These are phyloP conservation scores for Rhodotorula sp. DNA, from an alignment of 1,284 basidiomycete species.

Conservation along the genomic window DNA sequence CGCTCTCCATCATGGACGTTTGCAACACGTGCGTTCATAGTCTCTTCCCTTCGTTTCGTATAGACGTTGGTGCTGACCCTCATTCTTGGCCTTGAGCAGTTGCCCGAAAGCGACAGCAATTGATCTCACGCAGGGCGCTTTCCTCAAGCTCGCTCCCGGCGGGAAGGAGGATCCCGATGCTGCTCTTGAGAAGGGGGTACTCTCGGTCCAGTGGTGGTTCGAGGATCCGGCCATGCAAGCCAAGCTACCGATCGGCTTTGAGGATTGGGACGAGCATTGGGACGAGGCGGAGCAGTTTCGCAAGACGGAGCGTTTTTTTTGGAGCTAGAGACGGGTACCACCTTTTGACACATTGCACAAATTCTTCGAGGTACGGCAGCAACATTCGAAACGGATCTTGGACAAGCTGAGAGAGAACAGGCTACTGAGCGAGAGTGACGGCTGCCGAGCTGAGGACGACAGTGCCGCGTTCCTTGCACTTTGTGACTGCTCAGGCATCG, in stretches of 20 bases:
- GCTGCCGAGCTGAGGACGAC: conserved; percentile 71
- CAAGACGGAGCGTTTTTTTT: neutral
- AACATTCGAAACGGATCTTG: neutral
- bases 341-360: neutral
- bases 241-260: neutral
- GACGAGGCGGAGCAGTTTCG: neutral
- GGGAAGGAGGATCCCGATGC: neutral
- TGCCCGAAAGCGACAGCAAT: no score
- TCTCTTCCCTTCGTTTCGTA: no score
- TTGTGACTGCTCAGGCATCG: no score
- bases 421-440: conserved; percentile 58
- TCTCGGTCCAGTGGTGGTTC: conserved; percentile 27
- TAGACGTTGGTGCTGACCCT: no score
- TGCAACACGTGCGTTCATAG: neutral
- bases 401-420: neutral
- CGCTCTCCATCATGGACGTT: conserved; percentile 3
- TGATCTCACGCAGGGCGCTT: conserved; percentile 12
- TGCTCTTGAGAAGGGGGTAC: conserved; percentile 8
- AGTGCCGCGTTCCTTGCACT: conserved; percentile 70
- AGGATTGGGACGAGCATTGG: conserved; percentile 12
- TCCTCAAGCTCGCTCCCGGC: neutral
- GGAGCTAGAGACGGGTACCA: no score
- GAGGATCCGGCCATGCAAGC: neutral
- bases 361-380: neutral
- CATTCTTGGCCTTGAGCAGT: no score